These are phyloP conservation scores for Vishniacozyma victoriae DNA, from an alignment of 768 basidiomycete genomes.

Conservation along the genomic window DNA sequence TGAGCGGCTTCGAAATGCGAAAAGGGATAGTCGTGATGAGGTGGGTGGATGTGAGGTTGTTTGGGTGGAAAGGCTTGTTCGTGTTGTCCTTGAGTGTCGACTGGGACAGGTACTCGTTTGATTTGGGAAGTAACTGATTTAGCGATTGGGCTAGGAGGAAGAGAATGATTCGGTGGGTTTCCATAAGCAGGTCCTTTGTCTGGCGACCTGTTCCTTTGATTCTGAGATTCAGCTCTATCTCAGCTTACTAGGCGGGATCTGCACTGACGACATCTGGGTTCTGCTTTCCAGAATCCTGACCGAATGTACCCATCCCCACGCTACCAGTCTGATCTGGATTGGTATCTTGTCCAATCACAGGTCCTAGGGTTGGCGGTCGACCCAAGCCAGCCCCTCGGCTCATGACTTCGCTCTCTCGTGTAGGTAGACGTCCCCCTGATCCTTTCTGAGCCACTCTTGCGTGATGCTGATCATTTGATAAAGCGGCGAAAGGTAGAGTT, in stretches of 20 bases:
- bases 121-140: neutral
- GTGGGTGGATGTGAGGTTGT: slow-evolving; percentile 18
- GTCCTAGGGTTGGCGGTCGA: neutral
- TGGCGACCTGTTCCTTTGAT: neutral
- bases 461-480: slow-evolving; percentile 3
- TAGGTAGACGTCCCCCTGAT: neutral
- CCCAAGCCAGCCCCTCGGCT: slow-evolving; percentile 25
- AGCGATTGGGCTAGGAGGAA: neutral
- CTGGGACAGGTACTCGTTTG: neutral
- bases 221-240: too few species aligned
- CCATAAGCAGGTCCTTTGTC: neutral
- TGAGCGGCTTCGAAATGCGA: slow-evolving; percentile 23
- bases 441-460: neutral
- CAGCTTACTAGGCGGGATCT: neutral
- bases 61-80: neutral
- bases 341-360: neutral
- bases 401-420: slow-evolving; percentile 23
- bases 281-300: slow-evolving; percentile 10
- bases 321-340: slow-evolving; percentile 5
- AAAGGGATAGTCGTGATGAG: slow-evolving; percentile 36
- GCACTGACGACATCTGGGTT: neutral
- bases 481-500: slow-evolving; percentile 30
- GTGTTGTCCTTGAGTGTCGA: neutral
- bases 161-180: neutral
- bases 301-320: slow-evolving; percentile 33